A percentile compares a stretch with the other conserved stretches of the same genome.
These are phyloP conservation scores for Castanopsis chinensis DNA, from an alignment of 306 rosid species.

Conservation along the genomic window DNA sequence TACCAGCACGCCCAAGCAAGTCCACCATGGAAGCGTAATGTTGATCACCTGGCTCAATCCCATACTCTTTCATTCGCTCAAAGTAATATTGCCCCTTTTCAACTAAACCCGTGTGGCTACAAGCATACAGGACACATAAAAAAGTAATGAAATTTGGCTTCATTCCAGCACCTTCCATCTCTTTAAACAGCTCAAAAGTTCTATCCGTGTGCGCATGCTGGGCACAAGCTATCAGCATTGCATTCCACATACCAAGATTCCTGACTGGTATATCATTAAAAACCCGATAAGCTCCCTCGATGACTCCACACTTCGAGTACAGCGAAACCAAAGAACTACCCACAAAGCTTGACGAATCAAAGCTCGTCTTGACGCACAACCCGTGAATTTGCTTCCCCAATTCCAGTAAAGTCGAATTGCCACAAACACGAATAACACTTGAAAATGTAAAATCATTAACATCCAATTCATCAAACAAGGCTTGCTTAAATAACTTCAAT, in stretches of 20 bases:
- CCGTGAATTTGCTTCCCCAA: slow-evolving; percentile 79
- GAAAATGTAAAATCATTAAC: slow-evolving; percentile 83
- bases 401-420: slow-evolving; percentile 57
- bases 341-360: slow-evolving; percentile 66
- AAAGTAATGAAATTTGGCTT: slow-evolving; percentile 85
- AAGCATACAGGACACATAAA: slow-evolving; percentile 74
- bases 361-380: slow-evolving; percentile 67
- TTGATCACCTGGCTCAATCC: slow-evolving; percentile 68
- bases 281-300: slow-evolving; percentile 65
- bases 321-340: slow-evolving; percentile 74
- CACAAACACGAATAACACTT: slow-evolving; percentile 72
- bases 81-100: slow-evolving; percentile 62
- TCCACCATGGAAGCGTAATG: slow-evolving; percentile 84
- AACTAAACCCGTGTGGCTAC: slow-evolving; percentile 86
- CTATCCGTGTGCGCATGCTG: slow-evolving; percentile 70
- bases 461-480: slow-evolving; percentile 37
- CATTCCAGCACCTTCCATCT: slow-evolving; percentile 55
- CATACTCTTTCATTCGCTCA: slow-evolving; percentile 55
- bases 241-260: slow-evolving; percentile 95
- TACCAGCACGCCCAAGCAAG: slow-evolving; percentile 87
- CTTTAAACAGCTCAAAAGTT: slow-evolving; percentile 53
- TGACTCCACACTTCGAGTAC: slow-evolving; percentile 74
- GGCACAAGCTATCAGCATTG: slow-evolving; percentile 76
- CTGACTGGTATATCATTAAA: slow-evolving; percentile 50
- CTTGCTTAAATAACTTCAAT: slow-evolving; percentile 52